Percentiles rank a stretch among this genome's conserved stretches.
These are phyloP conservation scores for Gentiana straminea DNA, from an alignment of 257 asterid genomes.

Conservation along the genomic window DNA sequence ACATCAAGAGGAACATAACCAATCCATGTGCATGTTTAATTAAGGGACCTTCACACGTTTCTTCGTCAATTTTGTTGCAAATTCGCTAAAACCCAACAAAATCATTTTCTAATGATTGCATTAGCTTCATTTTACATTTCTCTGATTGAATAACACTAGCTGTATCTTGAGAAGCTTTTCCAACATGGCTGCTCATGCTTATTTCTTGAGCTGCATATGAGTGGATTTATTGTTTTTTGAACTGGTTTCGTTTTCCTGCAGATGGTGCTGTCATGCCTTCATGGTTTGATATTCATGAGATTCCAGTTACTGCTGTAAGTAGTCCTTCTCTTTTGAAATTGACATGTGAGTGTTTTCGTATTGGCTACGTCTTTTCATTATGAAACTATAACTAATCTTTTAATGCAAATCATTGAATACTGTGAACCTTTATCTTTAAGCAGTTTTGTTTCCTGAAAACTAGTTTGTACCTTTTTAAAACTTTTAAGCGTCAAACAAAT, in stretches of 20 bases:
- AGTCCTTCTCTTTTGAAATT: conserved; percentile 13
- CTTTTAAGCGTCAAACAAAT: background rate
- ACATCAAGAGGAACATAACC: too few species aligned
- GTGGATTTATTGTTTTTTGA: background rate
- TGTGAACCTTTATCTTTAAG: too few species aligned
- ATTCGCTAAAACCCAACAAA: too few species aligned
- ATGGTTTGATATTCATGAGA: conserved; percentile 90
- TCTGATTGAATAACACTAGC: background rate
- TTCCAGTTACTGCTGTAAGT: conserved; percentile 86
- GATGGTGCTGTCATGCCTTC: conserved; percentile 98
- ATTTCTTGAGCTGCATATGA: background rate
- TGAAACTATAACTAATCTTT: background rate
- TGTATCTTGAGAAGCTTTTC: background rate
- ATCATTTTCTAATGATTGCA: too few species aligned
- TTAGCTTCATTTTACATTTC: background rate
- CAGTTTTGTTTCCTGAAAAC: background rate
- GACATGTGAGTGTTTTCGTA: too few species aligned
- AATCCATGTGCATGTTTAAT: too few species aligned
- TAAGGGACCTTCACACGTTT: too few species aligned
- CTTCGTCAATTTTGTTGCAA: too few species aligned
- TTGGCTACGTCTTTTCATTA: background rate
- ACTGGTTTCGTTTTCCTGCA: conserved; percentile 18
- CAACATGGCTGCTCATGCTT: background rate
- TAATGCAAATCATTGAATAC: too few species aligned
- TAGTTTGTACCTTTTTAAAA: background rate